A percentile compares a stretch with the other conserved stretches of the same genome.
These are phyloP conservation scores for Cerioporus squamosus DNA, from an alignment of 1,284 basidiomycete species.

Conservation along the genomic window DNA sequence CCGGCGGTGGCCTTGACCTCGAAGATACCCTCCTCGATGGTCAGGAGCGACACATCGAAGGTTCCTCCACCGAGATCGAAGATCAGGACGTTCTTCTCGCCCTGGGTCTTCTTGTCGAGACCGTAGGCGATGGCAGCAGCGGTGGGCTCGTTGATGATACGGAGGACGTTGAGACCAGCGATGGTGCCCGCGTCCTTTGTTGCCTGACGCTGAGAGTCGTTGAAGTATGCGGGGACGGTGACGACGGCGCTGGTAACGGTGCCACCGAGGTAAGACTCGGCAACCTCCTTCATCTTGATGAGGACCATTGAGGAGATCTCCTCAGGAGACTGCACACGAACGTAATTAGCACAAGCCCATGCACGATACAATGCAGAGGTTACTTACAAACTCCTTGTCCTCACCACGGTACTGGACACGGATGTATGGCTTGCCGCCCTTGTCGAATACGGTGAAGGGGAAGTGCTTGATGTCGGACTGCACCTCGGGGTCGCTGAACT, in stretches of 20 bases:
- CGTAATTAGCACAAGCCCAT: slow-evolving; percentile 9
- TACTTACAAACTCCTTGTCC: slow-evolving; percentile 87
- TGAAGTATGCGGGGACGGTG: slow-evolving; percentile 97
- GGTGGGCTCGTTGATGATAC: slow-evolving; percentile 97
- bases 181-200: slow-evolving; percentile 95
- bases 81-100: slow-evolving; percentile 94
- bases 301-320: slow-evolving; percentile 99
- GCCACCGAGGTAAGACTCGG: slow-evolving; percentile 93
- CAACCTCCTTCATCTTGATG: slow-evolving; percentile 97
- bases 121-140: slow-evolving; percentile 96
- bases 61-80: slow-evolving; percentile 99
- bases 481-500: slow-evolving; percentile 86
- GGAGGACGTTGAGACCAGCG: slow-evolving; percentile 89
- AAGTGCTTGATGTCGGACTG: slow-evolving; percentile 96
- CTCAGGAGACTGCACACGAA: slow-evolving; percentile 75
- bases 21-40: slow-evolving; percentile 99
- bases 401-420: slow-evolving; percentile 91
- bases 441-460: slow-evolving; percentile 90
- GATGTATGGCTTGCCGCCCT: slow-evolving; percentile 87
- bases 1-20: slow-evolving; percentile 99
- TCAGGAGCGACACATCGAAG: slow-evolving; percentile 98
- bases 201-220: slow-evolving; percentile 95
- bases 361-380: background rate
- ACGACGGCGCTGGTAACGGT: slow-evolving; percentile 89
- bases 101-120: slow-evolving; percentile 86